These are phyloP conservation scores for Candolleomyces eurysporus DNA, from an alignment of 768 basidiomycete species.

Conservation along the genomic window DNA sequence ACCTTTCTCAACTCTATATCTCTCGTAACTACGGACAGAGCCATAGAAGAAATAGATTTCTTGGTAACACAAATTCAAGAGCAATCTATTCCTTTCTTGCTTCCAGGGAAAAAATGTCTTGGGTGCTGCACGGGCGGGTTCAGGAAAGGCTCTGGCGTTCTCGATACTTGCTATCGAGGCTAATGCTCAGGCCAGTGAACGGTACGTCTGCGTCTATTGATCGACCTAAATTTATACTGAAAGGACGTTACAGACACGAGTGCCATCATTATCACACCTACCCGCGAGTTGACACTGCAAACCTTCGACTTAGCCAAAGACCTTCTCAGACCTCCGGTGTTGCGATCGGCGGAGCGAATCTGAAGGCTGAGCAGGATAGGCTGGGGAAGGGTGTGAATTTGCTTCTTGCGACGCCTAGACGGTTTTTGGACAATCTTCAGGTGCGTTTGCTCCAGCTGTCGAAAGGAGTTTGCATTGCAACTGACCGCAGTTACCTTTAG, in stretches of 20 bases:
- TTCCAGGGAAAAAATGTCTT: constrained; percentile 98
- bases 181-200: constrained; percentile 93
- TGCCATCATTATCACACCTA: constrained; percentile 91
- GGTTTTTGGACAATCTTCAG: constrained; percentile 91
- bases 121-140: constrained; percentile 95
- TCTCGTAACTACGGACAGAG: constrained; percentile 74
- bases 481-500: constrained; percentile 36
- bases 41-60: constrained; percentile 84
- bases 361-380: constrained; percentile 93
- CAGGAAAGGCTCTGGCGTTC: constrained; percentile 96
- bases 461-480: constrained; percentile 18
- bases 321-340: constrained; percentile 97
- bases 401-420: constrained; percentile 95
- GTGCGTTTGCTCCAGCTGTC: constrained; percentile 46
- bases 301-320: constrained; percentile 98
- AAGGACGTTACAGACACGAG: constrained; percentile 69
- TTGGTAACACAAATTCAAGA: constrained; percentile 88
- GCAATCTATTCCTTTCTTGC: constrained; percentile 84
- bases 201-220: constrained; percentile 38
- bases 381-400: constrained; percentile 94
- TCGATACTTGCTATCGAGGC: constrained; percentile 87
- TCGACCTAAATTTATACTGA: not conserved
- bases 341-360: constrained; percentile 97
- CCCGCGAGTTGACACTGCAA: constrained; percentile 93
- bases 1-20: constrained; percentile 77